Base-by-base conservation (phyloP, 495 filamentous ascomycete genomes). In the Neurospora sp. region DNA sequence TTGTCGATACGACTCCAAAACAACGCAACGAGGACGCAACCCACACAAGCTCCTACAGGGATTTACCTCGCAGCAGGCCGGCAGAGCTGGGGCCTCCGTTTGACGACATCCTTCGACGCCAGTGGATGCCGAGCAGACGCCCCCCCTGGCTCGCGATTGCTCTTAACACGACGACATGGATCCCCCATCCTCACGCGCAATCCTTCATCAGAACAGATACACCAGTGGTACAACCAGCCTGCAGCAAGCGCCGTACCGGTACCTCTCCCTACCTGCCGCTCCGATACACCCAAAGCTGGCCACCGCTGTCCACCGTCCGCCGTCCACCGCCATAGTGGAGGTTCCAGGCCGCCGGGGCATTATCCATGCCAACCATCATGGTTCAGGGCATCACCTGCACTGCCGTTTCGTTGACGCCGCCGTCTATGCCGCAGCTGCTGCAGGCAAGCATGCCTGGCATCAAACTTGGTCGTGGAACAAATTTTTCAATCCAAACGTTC, bases 151-250 rank as follows among this genome's bases (percentile, higher is more conserved):
- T 66, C 27, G 14, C 53, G 53, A 66, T 66, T 61, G 27, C 27
- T 35, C 72, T 77, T 75, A 78, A 78, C 70, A 76, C 77, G 71
- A 79, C 77, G 76, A 80, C 78, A 80, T 80, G 78, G 78, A 80
- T 78, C 77, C 69, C 70, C 76, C 76, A 75, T 79, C 74, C 31
- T 76, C 10, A 37, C 76, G 18, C 70, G 69, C 66, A 73, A 73
- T 72, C 74, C 78, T 74, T 79, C 76, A 75, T 76, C 71, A 76
- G 72, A 79, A 78, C 76, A 77, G 74, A 77, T 75, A 75, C 75
- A 75, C 75, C 53, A 35, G 6, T 18, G 27, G 53, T 35, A 35
- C 53, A 35, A 37, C 6, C 75, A 75, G 69, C 74, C 75, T 71
- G 69, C 73, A 74, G 71, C 71, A 72, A 66, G 27, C 37, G 72